A percentile compares a stretch with the other conserved stretches of the same genome.
Evolutionary conservation across 129 eudicot genomes (phyloP).

Genomic region (Cynara cardunculus): DNA sequence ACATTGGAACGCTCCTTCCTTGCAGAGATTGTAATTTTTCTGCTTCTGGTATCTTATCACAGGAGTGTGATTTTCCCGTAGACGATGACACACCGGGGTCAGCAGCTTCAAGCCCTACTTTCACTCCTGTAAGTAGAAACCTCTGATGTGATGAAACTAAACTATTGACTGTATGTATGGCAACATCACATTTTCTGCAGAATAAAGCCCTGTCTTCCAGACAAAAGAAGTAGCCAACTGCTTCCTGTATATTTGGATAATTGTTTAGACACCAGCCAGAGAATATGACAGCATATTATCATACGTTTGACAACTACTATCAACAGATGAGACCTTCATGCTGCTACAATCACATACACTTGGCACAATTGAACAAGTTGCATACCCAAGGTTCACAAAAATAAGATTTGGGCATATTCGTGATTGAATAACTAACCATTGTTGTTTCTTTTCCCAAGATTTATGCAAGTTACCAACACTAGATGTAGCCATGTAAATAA

Average conservation of each 20-base stretch:
- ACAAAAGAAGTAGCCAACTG: slow-evolving; percentile 88
- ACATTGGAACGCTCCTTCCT: slow-evolving; percentile 26
- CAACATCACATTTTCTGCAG: slow-evolving; percentile 89
- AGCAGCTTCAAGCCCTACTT: slow-evolving; percentile 68
- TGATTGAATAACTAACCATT: too few relatives aligned
- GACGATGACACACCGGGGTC: slow-evolving; percentile 57
- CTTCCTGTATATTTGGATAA: slow-evolving; percentile 47
- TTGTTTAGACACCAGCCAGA: background rate
- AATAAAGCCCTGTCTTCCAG: slow-evolving; percentile 90
- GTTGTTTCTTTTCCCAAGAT: too few relatives aligned
- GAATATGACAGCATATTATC: background rate
- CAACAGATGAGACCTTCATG: background rate
- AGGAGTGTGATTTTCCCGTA: slow-evolving; percentile 46
- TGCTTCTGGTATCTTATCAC: slow-evolving; percentile 38
- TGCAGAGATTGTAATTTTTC: slow-evolving; percentile 31
- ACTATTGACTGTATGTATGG: slow-evolving; percentile 69
- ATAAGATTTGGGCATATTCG: background rate
- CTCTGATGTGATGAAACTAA: slow-evolving; percentile 73
- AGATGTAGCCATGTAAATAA: too few relatives aligned
- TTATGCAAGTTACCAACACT: too few relatives aligned
- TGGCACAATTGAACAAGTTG: background rate
- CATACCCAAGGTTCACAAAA: background rate
- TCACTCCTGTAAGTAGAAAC: slow-evolving; percentile 90
- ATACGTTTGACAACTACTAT: background rate
- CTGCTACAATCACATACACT: background rate